Evolutionary conservation across 2,329 filamentous ascomycete genomes (phyloP).

Genomic region (Diaporthe aspalathi): DNA sequence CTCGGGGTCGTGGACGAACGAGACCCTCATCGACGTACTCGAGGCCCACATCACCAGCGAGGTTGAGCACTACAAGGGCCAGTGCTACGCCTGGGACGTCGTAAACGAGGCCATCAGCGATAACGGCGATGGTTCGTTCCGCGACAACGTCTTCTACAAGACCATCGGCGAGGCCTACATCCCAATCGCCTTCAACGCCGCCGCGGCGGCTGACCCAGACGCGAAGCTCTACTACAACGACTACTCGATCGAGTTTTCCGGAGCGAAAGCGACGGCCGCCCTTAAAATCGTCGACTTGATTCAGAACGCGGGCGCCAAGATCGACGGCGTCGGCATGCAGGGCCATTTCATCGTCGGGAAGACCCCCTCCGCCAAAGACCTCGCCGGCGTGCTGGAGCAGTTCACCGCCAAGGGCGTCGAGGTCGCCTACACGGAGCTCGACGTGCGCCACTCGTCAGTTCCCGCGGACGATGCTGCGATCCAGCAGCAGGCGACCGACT

Average conservation of each 20-base stretch:
- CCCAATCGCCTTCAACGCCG: slow-evolving; percentile 66
- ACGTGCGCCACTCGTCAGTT: slow-evolving; percentile 61
- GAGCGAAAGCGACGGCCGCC: slow-evolving; percentile 58
- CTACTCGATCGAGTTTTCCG: slow-evolving; percentile 65
- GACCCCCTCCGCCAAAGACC: slow-evolving; percentile 58
- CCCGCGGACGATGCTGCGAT: slow-evolving; percentile 54
- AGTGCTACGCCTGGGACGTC: slow-evolving; percentile 74
- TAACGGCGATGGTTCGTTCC: slow-evolving; percentile 59
- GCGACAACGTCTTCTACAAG: slow-evolving; percentile 64
- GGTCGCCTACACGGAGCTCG: slow-evolving; percentile 71
- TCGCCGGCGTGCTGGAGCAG: slow-evolving; percentile 58
- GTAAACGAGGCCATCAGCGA: slow-evolving; percentile 73
- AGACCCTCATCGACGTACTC: slow-evolving; percentile 64
- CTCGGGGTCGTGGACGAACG: slow-evolving; percentile 64
- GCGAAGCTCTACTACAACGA: slow-evolving; percentile 67
- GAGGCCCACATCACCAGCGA: slow-evolving; percentile 71
- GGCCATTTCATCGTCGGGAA: slow-evolving; percentile 68
- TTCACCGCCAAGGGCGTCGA: slow-evolving; percentile 66
- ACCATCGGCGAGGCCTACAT: slow-evolving; percentile 69
- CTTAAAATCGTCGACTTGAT: slow-evolving; percentile 59
- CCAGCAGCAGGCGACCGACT: slow-evolving; percentile 60
- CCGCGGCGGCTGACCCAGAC: slow-evolving; percentile 63
- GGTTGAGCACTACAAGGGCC: slow-evolving; percentile 67
- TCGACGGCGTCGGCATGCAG: slow-evolving; percentile 73
- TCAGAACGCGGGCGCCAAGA: slow-evolving; percentile 61